These are phyloP conservation scores for Coniochaeta sp. DNA, from an alignment of 2,329 filamentous ascomycete genomes.

Conservation along the genomic window DNA sequence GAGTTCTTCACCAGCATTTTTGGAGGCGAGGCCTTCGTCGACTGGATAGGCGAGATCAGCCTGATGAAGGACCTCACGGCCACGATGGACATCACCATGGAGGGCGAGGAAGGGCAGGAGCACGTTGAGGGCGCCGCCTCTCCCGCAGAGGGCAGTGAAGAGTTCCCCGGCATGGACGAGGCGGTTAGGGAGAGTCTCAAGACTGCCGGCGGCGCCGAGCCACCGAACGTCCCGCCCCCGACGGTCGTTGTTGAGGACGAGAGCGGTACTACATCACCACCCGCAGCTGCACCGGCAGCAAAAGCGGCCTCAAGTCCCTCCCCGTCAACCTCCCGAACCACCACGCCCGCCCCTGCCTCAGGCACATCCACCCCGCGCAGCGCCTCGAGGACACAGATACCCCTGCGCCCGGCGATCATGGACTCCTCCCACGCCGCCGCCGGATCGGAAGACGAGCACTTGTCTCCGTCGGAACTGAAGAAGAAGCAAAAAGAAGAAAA, in stretches of 20 bases:
- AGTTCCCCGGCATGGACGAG: conserved; percentile 51
- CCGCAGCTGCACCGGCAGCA: conserved; percentile 12
- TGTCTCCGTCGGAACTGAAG: conserved; percentile 63
- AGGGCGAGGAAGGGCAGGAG: conserved; percentile 54
- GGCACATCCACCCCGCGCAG: conserved; percentile 30
- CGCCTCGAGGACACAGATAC: conserved; percentile 44
- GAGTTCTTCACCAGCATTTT: conserved; percentile 99
- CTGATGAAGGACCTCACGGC: conserved; percentile 98
- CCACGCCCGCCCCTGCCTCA: conserved; percentile 31
- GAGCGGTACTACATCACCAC: conserved; percentile 18
- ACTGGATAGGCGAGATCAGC: conserved; percentile 97
- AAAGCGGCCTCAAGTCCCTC: conserved; percentile 26
- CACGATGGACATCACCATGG: conserved; percentile 97
- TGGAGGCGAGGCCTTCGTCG: conserved; percentile 88
- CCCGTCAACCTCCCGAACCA: conserved; percentile 34
- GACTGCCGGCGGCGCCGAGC: conserved; percentile 23
- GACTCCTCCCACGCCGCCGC: conserved; percentile 77
- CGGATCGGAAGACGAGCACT: conserved; percentile 59
- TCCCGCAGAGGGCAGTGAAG: conserved; percentile 34
- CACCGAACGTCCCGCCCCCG: conserved; percentile 22
- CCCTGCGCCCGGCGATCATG: conserved; percentile 79
- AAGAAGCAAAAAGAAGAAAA: conserved; percentile 58
- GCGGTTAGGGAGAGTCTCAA: conserved; percentile 50
- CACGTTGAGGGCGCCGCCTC: conserved; percentile 29
- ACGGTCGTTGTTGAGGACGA: conserved; percentile 32